A percentile compares a stretch with the other conserved stretches of the same genome.
phyloP scores from a whole-genome alignment of 805 yeast species.

The Barnettozyma populi region DNA sequence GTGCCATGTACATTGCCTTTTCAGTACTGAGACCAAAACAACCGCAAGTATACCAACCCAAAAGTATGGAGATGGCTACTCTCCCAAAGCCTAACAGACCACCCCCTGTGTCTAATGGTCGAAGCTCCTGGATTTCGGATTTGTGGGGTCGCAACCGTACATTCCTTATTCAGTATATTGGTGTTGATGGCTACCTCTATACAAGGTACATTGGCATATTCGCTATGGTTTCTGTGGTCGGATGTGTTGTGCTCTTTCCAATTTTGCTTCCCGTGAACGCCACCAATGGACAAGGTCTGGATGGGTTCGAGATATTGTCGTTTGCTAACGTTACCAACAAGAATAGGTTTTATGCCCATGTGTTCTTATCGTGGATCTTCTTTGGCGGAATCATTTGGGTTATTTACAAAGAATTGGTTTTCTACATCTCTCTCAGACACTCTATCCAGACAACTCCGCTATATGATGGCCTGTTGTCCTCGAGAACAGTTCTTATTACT shows the following conservation, averaged over 20 bases:
- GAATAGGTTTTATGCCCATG: constrained; percentile 67
- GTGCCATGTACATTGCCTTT: constrained; percentile 57
- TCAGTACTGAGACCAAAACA: constrained; percentile 56
- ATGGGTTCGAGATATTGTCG: constrained; percentile 62
- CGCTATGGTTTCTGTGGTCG: constrained; percentile 44
- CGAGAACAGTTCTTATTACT: constrained; percentile 68
- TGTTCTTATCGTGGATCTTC: constrained; percentile 68
- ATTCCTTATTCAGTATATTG: constrained; percentile 61
- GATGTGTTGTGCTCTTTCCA: constrained; percentile 57
- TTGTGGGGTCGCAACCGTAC: constrained; percentile 51
- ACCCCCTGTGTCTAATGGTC: constrained; percentile 37
- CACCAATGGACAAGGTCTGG: constrained; percentile 49
- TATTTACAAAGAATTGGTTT: constrained; percentile 69
- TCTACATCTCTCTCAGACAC: constrained; percentile 67
- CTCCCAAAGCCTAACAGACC: constrained; percentile 36
- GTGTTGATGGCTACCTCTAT: constrained; percentile 74
- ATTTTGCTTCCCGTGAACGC: constrained; percentile 71
- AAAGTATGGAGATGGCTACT: constrained; percentile 51
- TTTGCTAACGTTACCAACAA: constrained; percentile 58
- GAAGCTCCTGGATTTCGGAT: constrained; percentile 51
- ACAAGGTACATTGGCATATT: constrained; percentile 58
- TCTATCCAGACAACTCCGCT: constrained; percentile 67
- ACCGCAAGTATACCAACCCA: constrained; percentile 77
- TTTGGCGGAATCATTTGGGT: constrained; percentile 62
- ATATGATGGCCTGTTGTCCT: constrained; percentile 61